Conservation (phyloP, 495 filamentous ascomycete species). For the Neurospora sp. region DNA sequence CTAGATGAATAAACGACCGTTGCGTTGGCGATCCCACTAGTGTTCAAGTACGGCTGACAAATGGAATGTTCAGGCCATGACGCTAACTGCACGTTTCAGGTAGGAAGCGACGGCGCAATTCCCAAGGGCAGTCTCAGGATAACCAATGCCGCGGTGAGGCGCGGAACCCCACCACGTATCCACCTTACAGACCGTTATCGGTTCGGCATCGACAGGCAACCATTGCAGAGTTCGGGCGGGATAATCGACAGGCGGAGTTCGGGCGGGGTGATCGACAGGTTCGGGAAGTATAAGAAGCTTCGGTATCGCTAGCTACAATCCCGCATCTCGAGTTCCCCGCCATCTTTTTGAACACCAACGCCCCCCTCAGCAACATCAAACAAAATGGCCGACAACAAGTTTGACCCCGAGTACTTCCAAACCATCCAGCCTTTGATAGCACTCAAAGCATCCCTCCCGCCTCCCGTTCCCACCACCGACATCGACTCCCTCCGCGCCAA, state of each 20-base stretch:
- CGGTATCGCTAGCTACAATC: not conserved
- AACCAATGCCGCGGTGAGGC: not conserved
- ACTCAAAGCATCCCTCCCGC: not conserved
- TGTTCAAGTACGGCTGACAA: not conserved
- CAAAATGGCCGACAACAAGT: slow-evolving; percentile 6
- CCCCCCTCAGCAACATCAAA: not conserved
- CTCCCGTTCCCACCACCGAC: slow-evolving; percentile 1
- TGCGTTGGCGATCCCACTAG: not conserved
- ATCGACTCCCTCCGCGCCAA: not conserved
- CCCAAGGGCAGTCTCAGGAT: not conserved
- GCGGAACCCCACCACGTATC: not conserved
- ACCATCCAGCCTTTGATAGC: not conserved
- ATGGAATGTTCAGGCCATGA: not conserved
- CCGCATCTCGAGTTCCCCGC: not conserved
- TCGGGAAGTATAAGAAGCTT: not conserved
- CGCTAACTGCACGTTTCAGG: not conserved
- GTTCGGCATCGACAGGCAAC: not conserved
- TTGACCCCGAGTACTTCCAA: slow-evolving; percentile 9
- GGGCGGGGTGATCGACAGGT: not conserved
- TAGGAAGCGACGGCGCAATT: not conserved
- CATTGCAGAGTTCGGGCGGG: not conserved
- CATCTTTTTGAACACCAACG: not conserved
- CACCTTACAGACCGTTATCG: not conserved
- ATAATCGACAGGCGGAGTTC: not conserved
- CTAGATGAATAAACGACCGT: not conserved